Base-by-base conservation (phyloP, 2,329 filamentous ascomycete species). In the Thelonectria olida region DNA sequence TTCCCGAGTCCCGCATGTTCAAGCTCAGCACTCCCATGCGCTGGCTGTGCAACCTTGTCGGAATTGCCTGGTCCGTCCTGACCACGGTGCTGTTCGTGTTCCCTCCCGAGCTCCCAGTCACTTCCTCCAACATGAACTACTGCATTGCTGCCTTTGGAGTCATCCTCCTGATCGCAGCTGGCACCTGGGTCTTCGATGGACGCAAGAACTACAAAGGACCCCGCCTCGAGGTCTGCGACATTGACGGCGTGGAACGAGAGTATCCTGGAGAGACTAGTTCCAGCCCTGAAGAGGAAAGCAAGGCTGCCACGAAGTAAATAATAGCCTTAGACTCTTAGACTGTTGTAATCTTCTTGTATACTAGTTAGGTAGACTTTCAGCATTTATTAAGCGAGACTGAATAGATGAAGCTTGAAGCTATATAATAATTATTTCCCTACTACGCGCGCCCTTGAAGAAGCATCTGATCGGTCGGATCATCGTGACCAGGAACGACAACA, bases 11-110 rank as follows among this genome's bases (percentile, higher is more conserved):
- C 20, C 63, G 76, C 3, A 65, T 73, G 0, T 82, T 80, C 67
- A 78, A 75, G 64, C 72, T 81, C 17, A 70, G 73, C 27, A 64
- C 66, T 2, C 73, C 71, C 3, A 59, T 78, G 1, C 74, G 79
- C 31, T 81, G 80, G 80, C 62, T 72, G 4, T 62, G 71, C 54
- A 76, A 79, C 58, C 59, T 74, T 27, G 58, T 75, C 25, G 90
- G 90, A 5, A 81, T 93, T 47, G 79, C 79, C 0, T 93, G 90
- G 76, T 85, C 89, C 1, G 77, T 87, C 12, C 74, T 93, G n/a
- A 93, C 90, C 0, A 92, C 90, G 0, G 86, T 92, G 1, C 81
- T 93, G 1, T 93, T 93, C 76, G 82, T 92, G 19, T 92, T 93
- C 76, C 91, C 91, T 3, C 90, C 91, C 0, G 83, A 82, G 7